These are phyloP conservation scores for Chaetomium sp. DNA, from an alignment of 2,329 filamentous ascomycete genomes.

Conservation along the genomic window DNA sequence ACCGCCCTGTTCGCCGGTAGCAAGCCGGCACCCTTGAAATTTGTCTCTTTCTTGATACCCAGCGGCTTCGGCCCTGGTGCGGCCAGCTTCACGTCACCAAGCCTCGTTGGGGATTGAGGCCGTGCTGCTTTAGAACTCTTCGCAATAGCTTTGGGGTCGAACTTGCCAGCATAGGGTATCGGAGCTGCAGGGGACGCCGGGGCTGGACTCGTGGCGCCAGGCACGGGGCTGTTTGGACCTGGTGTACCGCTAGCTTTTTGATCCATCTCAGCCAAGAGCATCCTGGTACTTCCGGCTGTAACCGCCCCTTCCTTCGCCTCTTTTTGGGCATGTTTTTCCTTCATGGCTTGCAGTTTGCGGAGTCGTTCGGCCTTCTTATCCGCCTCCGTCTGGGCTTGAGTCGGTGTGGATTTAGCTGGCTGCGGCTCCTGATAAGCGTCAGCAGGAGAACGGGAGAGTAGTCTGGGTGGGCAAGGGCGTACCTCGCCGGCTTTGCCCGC, in stretches of 20 bases:
- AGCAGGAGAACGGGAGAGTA: conserved; percentile 31
- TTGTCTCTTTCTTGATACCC: conserved; percentile 34
- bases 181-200: conserved; percentile 55
- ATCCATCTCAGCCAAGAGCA: conserved; percentile 72
- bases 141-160: conserved; percentile 82
- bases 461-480: conserved; percentile 39
- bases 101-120: conserved; percentile 55
- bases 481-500: conserved; percentile 60
- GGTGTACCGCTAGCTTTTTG: conserved; percentile 59
- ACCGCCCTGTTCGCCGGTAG: conserved; percentile 66
- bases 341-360: conserved; percentile 87
- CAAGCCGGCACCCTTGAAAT: conserved; percentile 34
- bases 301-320: conserved; percentile 72
- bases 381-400: conserved; percentile 62
- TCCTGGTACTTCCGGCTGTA: conserved; percentile 65
- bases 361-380: conserved; percentile 79
- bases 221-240: conserved; percentile 28
- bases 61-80: conserved; percentile 5
- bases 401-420: conserved; percentile 56
- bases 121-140: conserved; percentile 71
- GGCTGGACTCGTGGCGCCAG: conserved; percentile 49
- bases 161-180: conserved; percentile 72
- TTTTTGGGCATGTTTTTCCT: conserved; percentile 81
- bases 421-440: conserved; percentile 40
- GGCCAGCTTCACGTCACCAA: conserved; percentile 38